These are phyloP conservation scores for Elaeis guineensis DNA, from an alignment of 176 grass and related monocot species.

Conservation along the genomic window DNA sequence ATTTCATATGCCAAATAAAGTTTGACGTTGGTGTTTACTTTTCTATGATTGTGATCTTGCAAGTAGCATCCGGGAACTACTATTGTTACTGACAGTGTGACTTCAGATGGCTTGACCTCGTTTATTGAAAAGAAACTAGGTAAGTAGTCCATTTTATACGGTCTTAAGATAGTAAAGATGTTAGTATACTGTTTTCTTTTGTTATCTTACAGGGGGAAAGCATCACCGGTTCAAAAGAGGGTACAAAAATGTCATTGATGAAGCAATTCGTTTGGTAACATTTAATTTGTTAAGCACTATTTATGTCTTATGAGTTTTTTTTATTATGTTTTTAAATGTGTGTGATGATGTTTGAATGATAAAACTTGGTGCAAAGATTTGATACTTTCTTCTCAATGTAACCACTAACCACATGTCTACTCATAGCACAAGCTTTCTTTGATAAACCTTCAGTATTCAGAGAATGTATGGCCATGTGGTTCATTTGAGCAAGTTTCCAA, in stretches of 20 bases:
- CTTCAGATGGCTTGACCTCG: slow-evolving; percentile 85
- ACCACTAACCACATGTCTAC: too few relatives aligned
- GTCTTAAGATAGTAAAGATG: too few relatives aligned
- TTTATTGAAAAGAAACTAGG: slow-evolving; percentile 98
- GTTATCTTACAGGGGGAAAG: slow-evolving; percentile 67
- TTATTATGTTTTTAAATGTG: too few relatives aligned
- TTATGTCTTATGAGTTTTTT: too few relatives aligned
- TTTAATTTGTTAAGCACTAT: slow-evolving; percentile 6
- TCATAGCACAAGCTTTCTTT: too few relatives aligned
- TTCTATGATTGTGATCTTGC: slow-evolving; percentile 19
- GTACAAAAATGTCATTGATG: slow-evolving; percentile 99
- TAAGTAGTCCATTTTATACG: slow-evolving; percentile 10
- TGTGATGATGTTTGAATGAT: too few relatives aligned
- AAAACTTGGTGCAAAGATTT: too few relatives aligned
- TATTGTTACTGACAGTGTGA: slow-evolving; percentile 91
- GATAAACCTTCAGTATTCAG: too few relatives aligned
- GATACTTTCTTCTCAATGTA: too few relatives aligned
- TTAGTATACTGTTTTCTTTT: slow-evolving; percentile 13
- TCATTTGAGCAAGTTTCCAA: too few relatives aligned
- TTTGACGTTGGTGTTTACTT: slow-evolving; percentile 3
- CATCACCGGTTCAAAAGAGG: slow-evolving; percentile 93
- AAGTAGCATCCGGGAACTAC: slow-evolving; percentile 81
- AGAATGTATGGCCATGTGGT: too few relatives aligned
- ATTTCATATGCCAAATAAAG: too few relatives aligned
- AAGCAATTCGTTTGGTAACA: slow-evolving; percentile 84